Base-by-base conservation (phyloP, 2,329 filamentous ascomycete genomes). In the Verticillium dahliae region DNA sequence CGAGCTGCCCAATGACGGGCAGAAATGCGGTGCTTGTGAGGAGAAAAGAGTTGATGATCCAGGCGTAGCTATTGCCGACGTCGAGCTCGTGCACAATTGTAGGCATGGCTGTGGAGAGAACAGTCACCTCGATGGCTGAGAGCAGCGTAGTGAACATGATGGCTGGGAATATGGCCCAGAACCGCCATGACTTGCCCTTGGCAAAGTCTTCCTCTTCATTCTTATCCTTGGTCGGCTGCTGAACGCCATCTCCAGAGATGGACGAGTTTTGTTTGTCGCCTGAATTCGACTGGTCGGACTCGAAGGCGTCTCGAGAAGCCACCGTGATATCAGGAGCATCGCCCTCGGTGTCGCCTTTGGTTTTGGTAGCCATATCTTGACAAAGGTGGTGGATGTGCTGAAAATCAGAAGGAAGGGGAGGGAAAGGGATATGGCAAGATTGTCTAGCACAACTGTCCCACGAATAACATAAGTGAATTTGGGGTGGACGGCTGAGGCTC, bases 1-100 rank as follows among this genome's bases (percentile, higher is more conserved):
- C 73, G 52, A 77, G 64, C 60, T 77, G 77, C 1, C 86, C 88
- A 89, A 90, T 92, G 27, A 89, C 81, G 0, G 89, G 88, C 0
- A 83, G 85, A 1, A 80, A 81, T 0, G 88, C 86, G 0, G 89
- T 86, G 67, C 85, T 69, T 0, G 70, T 61, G 1, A 72, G 54
- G 1, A 68, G 69, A 7, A 70, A 71, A 0, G 66, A 65, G 11
- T 66, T 70, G 4, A 67, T 65, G 3, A 72, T 66, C 70, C 70
- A 72, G 5, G 67, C 67, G 62, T 72, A 72, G 13, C 69, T 63
- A 1, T 66, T 63, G 1, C 65, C 61, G 6, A 65, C 65, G 7
- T 63, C 54, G 0, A 71, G 65, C 0, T 65, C 63, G 1, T 63
- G 61, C 4, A 66, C 67, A 13, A 72, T 71, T 0, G 69, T 70